Conservation (phyloP, 2,329 filamentous ascomycete species). For the Pezicula radicicola region DNA sequence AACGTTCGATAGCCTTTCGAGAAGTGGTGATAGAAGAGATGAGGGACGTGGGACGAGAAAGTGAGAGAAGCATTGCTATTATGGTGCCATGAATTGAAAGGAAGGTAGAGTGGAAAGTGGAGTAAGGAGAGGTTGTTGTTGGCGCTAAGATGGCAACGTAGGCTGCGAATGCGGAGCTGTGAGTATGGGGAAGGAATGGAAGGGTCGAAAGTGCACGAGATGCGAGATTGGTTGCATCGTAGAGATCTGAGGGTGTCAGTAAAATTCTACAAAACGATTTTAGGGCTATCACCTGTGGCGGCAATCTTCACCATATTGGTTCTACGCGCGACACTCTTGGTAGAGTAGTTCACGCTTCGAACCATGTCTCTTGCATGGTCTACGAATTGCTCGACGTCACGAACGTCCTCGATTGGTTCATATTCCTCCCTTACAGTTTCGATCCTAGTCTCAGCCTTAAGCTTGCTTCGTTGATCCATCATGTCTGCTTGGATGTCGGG, state of each 20-base stretch:
- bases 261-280: slow-evolving; percentile 5
- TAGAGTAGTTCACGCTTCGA: slow-evolving; percentile 77
- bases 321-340: slow-evolving; percentile 76
- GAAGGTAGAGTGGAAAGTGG: slow-evolving; percentile 71
- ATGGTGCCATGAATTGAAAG: slow-evolving; percentile 82
- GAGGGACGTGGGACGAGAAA: slow-evolving; percentile 75
- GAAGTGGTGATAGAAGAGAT: slow-evolving; percentile 73
- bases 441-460: slow-evolving; percentile 78
- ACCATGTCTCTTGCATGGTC: slow-evolving; percentile 89
- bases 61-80: slow-evolving; percentile 73
- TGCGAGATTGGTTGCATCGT: slow-evolving; percentile 59
- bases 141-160: slow-evolving; percentile 66
- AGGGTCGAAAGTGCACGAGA: slow-evolving; percentile 51
- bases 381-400: slow-evolving; percentile 90
- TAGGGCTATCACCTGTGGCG: slow-evolving; percentile 49
- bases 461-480: slow-evolving; percentile 82
- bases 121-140: slow-evolving; percentile 70
- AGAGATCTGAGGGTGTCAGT: slow-evolving; percentile 55
- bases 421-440: slow-evolving; percentile 90
- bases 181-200: slow-evolving; percentile 63
- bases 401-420: slow-evolving; percentile 76
- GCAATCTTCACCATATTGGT: slow-evolving; percentile 71
- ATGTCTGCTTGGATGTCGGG: slow-evolving; percentile 88
- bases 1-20: slow-evolving; percentile 74
- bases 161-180: slow-evolving; percentile 68